A percentile compares a stretch with the other conserved stretches of the same genome.
Conservation (phyloP, 139 green algal species). For the Tetraselmis chui region DNA sequence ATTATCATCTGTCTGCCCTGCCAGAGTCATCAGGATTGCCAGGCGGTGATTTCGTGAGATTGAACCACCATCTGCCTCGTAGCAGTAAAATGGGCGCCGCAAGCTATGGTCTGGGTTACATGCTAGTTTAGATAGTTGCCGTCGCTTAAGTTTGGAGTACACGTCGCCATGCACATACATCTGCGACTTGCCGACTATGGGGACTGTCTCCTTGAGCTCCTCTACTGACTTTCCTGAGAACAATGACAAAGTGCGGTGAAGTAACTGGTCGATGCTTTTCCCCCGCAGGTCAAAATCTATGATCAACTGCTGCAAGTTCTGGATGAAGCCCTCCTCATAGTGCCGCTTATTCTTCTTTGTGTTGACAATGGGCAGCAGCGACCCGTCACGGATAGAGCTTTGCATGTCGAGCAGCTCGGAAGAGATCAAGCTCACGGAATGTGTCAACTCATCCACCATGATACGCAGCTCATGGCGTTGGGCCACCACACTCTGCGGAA, state of each 20-base stretch:
- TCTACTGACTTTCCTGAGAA: background rate
- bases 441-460: background rate
- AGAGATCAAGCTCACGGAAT: background rate
- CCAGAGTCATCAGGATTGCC: background rate
- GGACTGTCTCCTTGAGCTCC: background rate
- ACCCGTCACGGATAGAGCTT: background rate
- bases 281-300: background rate
- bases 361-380: background rate
- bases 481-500: background rate
- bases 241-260: background rate
- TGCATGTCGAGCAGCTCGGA: background rate
- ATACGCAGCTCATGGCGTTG: background rate
- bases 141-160: background rate
- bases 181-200: background rate
- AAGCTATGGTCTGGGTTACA: background rate
- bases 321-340: background rate
- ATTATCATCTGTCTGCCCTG: background rate
- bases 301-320: background rate
- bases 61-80: background rate
- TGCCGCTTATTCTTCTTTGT: background rate
- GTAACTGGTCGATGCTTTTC: background rate
- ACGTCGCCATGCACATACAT: background rate
- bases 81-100: background rate
- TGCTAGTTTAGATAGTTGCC: background rate
- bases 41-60: background rate